Evolutionary conservation across 1,139 yeast genomes (phyloP), one percentile per base, ranked within the genome.

Genomic region (Blastobotrys persicus): DNA sequence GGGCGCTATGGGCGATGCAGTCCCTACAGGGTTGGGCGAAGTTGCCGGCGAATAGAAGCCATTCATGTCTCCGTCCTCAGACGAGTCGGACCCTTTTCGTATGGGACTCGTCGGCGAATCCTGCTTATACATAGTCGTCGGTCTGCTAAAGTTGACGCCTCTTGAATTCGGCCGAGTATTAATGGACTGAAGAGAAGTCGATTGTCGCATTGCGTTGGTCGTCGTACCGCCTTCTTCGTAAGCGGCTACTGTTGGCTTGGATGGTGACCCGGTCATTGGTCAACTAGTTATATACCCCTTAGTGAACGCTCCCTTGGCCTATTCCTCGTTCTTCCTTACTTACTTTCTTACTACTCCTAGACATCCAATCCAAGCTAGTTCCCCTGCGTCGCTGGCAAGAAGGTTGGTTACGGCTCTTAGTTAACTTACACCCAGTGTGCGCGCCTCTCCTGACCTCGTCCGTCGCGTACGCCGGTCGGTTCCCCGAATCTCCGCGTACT

Each of bases 71-170:
- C 45, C 47, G 18, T 45, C 49, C 17, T 42, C 46, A 23, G 48
- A 45, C 18, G 42, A 42, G 1, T 47, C 34, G 31, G 44, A 33
- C 3, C 42, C 45, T n/a, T 33, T 39, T 16, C 45, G 31, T 28
- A 37, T 17, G 17, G 44, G 35, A 37, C 37, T 50, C 42, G 17
- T 37, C 41, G 40, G 45, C 32, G 45, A 46, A n/a, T 46, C 52
- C 9, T 43, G 31, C 18, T 55, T 56, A 48, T 58, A 59, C 43
- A 59, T 51, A 7, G 62, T 59, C 23, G 61, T 51, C 1, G 62
- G 62, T 23, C 62, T 52, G 7, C 61, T 58, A 42, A 59, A 59
- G 51, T 59, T 59, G 33, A 56, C 42, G 4, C 55, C 52, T 13
- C 57, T 49, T 14, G 57, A 54, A 4, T 48, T 41, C 4, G 54